Evolutionary conservation across 2,329 filamentous ascomycete genomes (phyloP).

Genomic region (Colletotrichum filicis): DNA sequence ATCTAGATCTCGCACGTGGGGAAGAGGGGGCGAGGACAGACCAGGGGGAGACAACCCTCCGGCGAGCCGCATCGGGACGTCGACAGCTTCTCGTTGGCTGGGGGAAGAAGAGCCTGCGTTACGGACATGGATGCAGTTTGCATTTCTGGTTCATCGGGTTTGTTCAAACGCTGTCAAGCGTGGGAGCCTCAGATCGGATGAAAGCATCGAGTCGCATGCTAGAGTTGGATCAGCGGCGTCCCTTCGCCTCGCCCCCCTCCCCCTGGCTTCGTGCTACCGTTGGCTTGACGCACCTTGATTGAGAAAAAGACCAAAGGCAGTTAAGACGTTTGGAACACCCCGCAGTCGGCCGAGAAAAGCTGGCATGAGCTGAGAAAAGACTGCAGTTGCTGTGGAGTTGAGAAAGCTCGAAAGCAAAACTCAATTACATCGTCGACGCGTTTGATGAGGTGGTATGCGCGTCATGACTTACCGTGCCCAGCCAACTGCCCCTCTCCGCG

Average conservation of each 20-base stretch:
- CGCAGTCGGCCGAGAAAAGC: background rate
- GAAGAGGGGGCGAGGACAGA: background rate
- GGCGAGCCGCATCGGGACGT: constrained; percentile 22
- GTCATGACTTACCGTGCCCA: constrained; percentile 24
- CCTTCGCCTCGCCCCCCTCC: background rate
- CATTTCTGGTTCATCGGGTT: background rate
- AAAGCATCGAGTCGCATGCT: background rate
- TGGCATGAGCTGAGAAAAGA: background rate
- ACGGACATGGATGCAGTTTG: background rate
- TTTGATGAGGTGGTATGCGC: constrained; percentile 28
- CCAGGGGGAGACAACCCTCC: constrained; percentile 18
- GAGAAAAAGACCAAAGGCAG: background rate
- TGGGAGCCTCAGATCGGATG: constrained; percentile 3
- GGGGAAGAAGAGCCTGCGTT: background rate
- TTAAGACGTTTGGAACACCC: background rate
- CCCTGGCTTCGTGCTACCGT: background rate
- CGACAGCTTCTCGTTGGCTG: background rate
- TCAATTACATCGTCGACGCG: constrained; percentile 25
- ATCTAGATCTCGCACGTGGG: constrained; percentile 30
- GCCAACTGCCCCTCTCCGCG: constrained; percentile 1
- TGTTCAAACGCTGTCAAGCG: background rate
- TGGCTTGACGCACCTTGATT: background rate
- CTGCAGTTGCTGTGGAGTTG: background rate
- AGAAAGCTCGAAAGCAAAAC: background rate
- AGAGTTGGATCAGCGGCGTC: background rate